phyloP scores from a whole-genome alignment of 2,329 filamentous ascomycete genomes.

The Phialemoniopsis sp. region DNA sequence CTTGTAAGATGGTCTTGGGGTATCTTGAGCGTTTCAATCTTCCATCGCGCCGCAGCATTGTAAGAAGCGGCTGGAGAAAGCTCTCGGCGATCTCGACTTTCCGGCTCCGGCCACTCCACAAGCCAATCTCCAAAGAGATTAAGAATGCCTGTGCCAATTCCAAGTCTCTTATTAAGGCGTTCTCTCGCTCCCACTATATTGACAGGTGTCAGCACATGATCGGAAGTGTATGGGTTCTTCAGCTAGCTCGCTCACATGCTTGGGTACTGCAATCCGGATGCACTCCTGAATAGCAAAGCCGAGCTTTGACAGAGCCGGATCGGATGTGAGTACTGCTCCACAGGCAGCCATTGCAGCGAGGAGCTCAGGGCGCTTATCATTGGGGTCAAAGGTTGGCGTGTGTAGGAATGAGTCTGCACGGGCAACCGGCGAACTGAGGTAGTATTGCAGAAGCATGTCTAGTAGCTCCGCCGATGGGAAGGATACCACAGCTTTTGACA shows the following conservation, averaged over 20 bases:
- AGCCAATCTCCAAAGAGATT: slow-evolving; percentile 23
- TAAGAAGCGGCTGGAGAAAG: slow-evolving; percentile 26
- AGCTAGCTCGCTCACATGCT: slow-evolving; percentile 9
- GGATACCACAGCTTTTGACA: slow-evolving; percentile 22
- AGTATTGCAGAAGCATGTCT: slow-evolving; percentile 31
- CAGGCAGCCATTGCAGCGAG: slow-evolving; percentile 28
- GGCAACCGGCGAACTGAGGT: slow-evolving; percentile 18
- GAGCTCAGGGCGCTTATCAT: slow-evolving; percentile 27
- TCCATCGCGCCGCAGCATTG: slow-evolving; percentile 27
- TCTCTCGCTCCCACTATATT: slow-evolving; percentile 25
- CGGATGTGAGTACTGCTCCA: slow-evolving; percentile 28
- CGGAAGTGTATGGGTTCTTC: too few relatives aligned
- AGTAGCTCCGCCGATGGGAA: slow-evolving; percentile 33
- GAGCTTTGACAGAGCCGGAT: slow-evolving; percentile 29
- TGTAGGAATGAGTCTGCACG: slow-evolving; percentile 28
- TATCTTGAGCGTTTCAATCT: slow-evolving; percentile 2
- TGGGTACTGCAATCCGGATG: slow-evolving; percentile 21
- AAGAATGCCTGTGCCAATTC: slow-evolving; percentile 25
- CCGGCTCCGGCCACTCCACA: slow-evolving; percentile 30
- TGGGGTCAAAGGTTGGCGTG: slow-evolving; percentile 27
- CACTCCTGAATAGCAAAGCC: slow-evolving; percentile 35
- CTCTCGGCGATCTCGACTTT: slow-evolving; percentile 35
- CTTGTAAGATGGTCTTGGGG: too few relatives aligned
- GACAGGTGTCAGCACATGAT: too few relatives aligned
- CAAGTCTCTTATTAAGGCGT: slow-evolving; percentile 22